Evolutionary conservation across 1,139 yeast species (phyloP).

Genomic region (Ogataea hybrid): DNA sequence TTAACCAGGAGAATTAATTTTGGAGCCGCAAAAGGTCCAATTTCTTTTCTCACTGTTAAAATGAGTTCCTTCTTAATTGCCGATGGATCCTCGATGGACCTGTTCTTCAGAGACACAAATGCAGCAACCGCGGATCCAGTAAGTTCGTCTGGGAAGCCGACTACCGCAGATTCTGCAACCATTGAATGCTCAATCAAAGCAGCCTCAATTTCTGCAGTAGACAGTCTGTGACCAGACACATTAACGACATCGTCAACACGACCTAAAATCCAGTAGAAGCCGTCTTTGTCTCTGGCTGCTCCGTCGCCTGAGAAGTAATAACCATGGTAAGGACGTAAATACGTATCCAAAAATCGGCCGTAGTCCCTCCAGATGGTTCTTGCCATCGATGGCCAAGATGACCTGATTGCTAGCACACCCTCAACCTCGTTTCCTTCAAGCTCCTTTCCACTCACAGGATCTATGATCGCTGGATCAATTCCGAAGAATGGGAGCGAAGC

Average conservation of each 20-base stretch:
- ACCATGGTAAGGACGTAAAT: conserved; percentile 65
- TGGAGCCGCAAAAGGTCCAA: conserved; percentile 85
- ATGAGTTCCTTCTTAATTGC: conserved; percentile 64
- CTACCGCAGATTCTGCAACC: conserved; percentile 79
- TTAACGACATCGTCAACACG: conserved; percentile 83
- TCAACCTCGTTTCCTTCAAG: conserved; percentile 61
- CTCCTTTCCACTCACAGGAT: conserved; percentile 70
- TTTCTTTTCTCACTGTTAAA: conserved; percentile 72
- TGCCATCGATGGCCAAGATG: conserved; percentile 79
- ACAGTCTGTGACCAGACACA: conserved; percentile 76
- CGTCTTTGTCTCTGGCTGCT: conserved; percentile 76
- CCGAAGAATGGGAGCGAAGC: conserved; percentile 81
- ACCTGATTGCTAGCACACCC: conserved; percentile 70
- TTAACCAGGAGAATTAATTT: conserved; percentile 68
- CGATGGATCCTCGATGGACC: conserved; percentile 34
- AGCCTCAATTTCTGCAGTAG: conserved; percentile 82
- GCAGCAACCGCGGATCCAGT: conserved; percentile 86
- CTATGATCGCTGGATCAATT: conserved; percentile 63
- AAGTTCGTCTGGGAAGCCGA: conserved; percentile 76
- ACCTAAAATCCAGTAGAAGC: conserved; percentile 78
- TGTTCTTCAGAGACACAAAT: conserved; percentile 62
- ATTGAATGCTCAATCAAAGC: conserved; percentile 67
- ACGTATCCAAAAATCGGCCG: conserved; percentile 65
- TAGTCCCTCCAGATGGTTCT: conserved; percentile 75
- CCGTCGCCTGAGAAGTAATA: conserved; percentile 81